These are phyloP conservation scores for Sporopachydermia lactativora DNA, from an alignment of 805 yeast species.

Conservation along the genomic window DNA sequence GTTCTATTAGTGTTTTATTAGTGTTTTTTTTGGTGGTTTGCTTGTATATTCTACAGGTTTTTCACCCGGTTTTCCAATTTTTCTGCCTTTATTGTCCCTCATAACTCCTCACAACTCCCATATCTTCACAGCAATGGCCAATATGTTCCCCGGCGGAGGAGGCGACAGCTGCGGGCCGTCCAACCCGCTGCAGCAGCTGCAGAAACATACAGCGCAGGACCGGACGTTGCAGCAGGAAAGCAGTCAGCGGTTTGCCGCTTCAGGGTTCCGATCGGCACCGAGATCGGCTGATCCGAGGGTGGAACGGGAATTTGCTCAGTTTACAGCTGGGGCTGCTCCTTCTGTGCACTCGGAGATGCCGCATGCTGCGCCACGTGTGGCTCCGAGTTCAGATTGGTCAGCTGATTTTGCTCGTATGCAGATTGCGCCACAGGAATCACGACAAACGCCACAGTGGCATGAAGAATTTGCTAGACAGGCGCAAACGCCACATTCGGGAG, in stretches of 20 bases:
- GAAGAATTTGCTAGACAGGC: no score
- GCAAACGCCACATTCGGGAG: no score
- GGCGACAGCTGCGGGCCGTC: conserved; percentile 16
- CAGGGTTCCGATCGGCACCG: background rate
- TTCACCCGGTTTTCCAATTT: conserved; percentile 7
- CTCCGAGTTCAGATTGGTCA: no score
- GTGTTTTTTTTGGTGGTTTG: conserved; percentile 7
- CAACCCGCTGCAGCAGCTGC: conserved; percentile 15
- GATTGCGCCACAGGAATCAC: no score
- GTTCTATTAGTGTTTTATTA: conserved; percentile 12
- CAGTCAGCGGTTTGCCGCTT: background rate
- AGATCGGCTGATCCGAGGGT: background rate
- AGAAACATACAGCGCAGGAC: conserved; percentile 12
- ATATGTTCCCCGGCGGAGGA: conserved; percentile 3
- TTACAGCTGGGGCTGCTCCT: background rate
- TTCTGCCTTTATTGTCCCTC: conserved; percentile 4
- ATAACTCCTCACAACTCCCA: no score
- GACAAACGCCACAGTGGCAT: no score
- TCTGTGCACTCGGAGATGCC: no score
- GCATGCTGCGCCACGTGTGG: no score
- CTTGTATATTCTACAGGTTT: conserved; percentile 9
- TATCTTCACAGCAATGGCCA: no score
- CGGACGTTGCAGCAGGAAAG: conserved; percentile 5
- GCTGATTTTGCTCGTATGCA: background rate
- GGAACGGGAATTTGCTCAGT: background rate